Conservation (phyloP, 805 yeast genomes). For the Candida oleophila region DNA sequence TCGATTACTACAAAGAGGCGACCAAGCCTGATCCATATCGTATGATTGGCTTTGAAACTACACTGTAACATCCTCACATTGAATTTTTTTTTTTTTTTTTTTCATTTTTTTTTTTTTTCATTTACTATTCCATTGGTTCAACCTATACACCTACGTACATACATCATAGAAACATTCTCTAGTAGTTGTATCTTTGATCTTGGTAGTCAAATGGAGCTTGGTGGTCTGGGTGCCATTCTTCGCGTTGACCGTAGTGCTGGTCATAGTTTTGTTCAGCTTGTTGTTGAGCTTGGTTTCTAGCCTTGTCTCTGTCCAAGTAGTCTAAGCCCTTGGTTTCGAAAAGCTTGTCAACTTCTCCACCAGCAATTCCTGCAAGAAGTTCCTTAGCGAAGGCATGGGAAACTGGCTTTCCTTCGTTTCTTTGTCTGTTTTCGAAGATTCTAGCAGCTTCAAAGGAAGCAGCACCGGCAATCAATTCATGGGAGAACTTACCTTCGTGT, state of each 20-base stretch:
- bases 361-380: constrained; percentile 26
- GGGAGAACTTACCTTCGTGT: constrained; percentile 31
- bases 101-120: too few species aligned
- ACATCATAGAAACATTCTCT: too few species aligned
- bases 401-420: constrained; percentile 32
- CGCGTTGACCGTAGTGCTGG: constrained; percentile 24
- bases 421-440: constrained; percentile 30
- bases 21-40: too few species aligned
- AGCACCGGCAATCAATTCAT: constrained; percentile 32
- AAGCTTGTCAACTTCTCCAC: constrained; percentile 33
- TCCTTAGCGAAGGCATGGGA: constrained; percentile 30
- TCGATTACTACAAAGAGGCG: too few species aligned
- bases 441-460: constrained; percentile 32
- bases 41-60: too few species aligned
- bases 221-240: constrained; percentile 26
- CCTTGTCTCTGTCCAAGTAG: constrained; percentile 26
- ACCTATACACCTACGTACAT: too few species aligned
- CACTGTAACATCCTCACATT: too few species aligned
- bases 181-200: constrained; percentile 20
- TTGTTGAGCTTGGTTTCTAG: constrained; percentile 23
- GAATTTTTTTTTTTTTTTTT: too few species aligned
- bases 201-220: constrained; percentile 28
- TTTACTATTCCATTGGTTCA: too few species aligned
- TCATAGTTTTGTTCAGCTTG: constrained; percentile 17
- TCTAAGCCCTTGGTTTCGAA: constrained; percentile 33